Evolutionary conservation across 768 basidiomycete genomes (phyloP).

Genomic region (Mycena amicta): DNA sequence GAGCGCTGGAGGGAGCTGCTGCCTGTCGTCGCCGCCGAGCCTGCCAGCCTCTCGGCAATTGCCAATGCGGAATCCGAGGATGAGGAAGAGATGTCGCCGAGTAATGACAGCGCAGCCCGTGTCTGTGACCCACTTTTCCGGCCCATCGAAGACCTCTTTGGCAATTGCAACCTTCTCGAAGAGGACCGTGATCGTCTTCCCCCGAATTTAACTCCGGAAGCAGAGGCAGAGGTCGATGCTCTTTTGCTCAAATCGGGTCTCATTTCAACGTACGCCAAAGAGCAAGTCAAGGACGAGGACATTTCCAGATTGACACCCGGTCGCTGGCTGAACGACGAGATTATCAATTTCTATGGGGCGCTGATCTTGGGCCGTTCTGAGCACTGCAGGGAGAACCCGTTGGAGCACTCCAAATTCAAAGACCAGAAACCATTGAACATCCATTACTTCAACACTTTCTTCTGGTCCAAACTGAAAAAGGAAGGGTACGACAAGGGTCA

Average conservation of each 20-base stretch:
- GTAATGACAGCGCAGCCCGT: too few relatives aligned
- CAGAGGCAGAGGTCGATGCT: slow-evolving; percentile 57
- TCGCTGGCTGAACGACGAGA: slow-evolving; percentile 94
- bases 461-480: slow-evolving; percentile 77
- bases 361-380: slow-evolving; percentile 79
- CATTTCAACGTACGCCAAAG: slow-evolving; percentile 63
- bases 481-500: slow-evolving; percentile 84
- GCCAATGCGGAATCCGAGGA: too few relatives aligned
- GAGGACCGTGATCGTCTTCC: too few relatives aligned
- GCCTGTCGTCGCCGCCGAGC: too few relatives aligned
- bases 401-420: slow-evolving; percentile 32
- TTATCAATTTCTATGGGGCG: slow-evolving; percentile 95
- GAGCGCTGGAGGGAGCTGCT: too few relatives aligned
- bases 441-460: slow-evolving; percentile 92
- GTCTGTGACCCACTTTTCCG: too few relatives aligned
- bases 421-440: slow-evolving; percentile 53
- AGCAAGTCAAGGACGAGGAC: slow-evolving; percentile 73
- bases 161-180: too few relatives aligned
- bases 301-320: slow-evolving; percentile 65
- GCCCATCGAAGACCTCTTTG: too few relatives aligned
- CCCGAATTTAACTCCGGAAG: slow-evolving; percentile 52
- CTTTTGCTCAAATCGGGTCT: slow-evolving; percentile 60
- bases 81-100: too few relatives aligned
- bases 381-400: slow-evolving; percentile 57
- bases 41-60: too few relatives aligned